These are phyloP conservation scores for Heimioporus retisporus DNA, from an alignment of 1,284 basidiomycete genomes.

Conservation along the genomic window DNA sequence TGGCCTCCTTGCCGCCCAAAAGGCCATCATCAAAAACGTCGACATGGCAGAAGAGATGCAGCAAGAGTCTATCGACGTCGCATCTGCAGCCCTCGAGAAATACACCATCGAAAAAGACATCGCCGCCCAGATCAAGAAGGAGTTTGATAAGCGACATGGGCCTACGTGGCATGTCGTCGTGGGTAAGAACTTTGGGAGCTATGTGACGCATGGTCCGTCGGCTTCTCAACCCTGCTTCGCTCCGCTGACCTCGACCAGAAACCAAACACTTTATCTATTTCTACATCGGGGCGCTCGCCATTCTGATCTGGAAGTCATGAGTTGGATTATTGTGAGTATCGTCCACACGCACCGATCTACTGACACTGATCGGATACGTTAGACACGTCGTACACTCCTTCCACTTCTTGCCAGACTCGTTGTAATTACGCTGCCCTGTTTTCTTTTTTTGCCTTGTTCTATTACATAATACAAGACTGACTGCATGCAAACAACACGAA, in stretches of 20 bases:
- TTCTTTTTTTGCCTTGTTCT: too few relatives aligned
- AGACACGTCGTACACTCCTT: too few relatives aligned
- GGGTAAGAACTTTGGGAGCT: slow-evolving; percentile 98
- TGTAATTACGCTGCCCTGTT: too few relatives aligned
- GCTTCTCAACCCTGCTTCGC: too few relatives aligned
- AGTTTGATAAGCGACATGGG: slow-evolving; percentile 93
- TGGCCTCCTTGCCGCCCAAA: slow-evolving; percentile 58
- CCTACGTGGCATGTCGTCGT: slow-evolving; percentile 99
- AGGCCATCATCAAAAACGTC: slow-evolving; percentile 96
- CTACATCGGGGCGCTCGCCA: slow-evolving; percentile 89
- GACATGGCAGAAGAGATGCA: slow-evolving; percentile 99
- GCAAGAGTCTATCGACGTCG: slow-evolving; percentile 91
- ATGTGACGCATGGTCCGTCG: slow-evolving; percentile 90
- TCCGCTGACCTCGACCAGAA: slow-evolving; percentile 60
- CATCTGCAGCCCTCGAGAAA: slow-evolving; percentile 87
- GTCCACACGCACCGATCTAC: too few relatives aligned
- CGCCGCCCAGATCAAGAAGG: slow-evolving; percentile 97
- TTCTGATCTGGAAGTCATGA: slow-evolving; percentile 96
- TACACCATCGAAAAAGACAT: slow-evolving; percentile 98
- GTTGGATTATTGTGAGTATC: slow-evolving; percentile 42
- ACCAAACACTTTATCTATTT: slow-evolving; percentile 99
- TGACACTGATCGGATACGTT: too few relatives aligned
- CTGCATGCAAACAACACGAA: slow-evolving; percentile 29
- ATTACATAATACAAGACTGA: slow-evolving; percentile 33
- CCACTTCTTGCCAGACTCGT: too few relatives aligned